phyloP scores from a whole-genome alignment of 2,329 filamentous ascomycete genomes.

The Thermoascus crustaceus region DNA sequence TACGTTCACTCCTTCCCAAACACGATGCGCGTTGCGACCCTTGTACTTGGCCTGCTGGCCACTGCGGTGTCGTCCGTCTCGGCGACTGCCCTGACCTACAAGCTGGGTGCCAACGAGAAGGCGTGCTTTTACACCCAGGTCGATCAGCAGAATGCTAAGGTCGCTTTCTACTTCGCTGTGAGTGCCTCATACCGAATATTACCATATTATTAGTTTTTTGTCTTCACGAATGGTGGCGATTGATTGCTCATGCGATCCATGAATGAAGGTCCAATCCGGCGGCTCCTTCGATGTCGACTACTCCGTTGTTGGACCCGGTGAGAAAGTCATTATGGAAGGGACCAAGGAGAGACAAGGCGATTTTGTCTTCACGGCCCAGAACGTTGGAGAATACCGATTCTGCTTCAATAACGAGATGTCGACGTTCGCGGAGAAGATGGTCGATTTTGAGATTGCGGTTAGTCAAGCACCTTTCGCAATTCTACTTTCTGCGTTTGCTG shows the following conservation, averaged over 20 bases:
- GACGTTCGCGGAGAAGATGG: slow-evolving; percentile 92
- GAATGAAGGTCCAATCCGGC: slow-evolving; percentile 80
- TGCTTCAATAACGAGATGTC: slow-evolving; percentile 99
- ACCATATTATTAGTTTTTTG: neutral
- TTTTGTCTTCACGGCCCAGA: slow-evolving; percentile 91
- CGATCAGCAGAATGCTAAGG: slow-evolving; percentile 71
- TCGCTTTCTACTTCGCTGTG: slow-evolving; percentile 98
- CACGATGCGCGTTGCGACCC: slow-evolving; percentile 56
- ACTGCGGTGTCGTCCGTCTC: slow-evolving; percentile 62
- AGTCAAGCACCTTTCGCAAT: slow-evolving; percentile 24
- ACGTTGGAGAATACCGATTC: slow-evolving; percentile 83
- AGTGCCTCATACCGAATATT: slow-evolving; percentile 25
- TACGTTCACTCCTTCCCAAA: slow-evolving; percentile 8
- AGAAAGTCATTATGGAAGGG: slow-evolving; percentile 74
- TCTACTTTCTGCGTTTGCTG: too few relatives aligned
- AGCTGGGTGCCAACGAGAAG: slow-evolving; percentile 80
- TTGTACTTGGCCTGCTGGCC: slow-evolving; percentile 63
- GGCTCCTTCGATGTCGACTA: slow-evolving; percentile 98
- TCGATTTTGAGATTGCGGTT: slow-evolving; percentile 96
- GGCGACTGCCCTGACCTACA: slow-evolving; percentile 90
- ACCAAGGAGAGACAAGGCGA: slow-evolving; percentile 91
- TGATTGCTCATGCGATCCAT: neutral
- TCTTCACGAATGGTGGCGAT: neutral
- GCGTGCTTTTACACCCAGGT: slow-evolving; percentile 88
- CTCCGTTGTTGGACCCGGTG: slow-evolving; percentile 69